phyloP scores from a whole-genome alignment of 2,329 filamentous ascomycete genomes.

The Fusarium paranaense region DNA sequence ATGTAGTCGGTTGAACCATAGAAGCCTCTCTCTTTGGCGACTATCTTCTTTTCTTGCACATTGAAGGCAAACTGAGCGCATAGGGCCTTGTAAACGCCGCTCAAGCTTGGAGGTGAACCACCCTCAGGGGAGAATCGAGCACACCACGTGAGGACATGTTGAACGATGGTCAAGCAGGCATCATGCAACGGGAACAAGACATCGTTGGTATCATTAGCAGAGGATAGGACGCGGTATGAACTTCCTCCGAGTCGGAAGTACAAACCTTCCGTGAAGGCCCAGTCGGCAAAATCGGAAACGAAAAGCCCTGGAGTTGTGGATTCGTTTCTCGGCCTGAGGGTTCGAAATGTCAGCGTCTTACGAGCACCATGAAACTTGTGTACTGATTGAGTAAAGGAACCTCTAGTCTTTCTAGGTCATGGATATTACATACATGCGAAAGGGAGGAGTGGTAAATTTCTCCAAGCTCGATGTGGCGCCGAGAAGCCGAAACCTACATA shows the following conservation, averaged over 20 bases:
- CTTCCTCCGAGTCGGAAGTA: neutral
- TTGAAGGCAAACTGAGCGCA: neutral
- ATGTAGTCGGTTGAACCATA: neutral
- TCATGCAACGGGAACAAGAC: conserved; percentile 1
- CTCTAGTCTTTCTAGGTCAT: neutral
- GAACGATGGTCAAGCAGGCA: neutral
- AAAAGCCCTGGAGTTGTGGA: neutral
- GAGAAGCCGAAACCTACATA: neutral
- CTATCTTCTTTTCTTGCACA: neutral
- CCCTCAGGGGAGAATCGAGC: neutral
- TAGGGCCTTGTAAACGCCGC: neutral
- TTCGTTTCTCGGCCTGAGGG: neutral
- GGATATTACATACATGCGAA: neutral
- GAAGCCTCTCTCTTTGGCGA: neutral
- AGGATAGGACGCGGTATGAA: neutral
- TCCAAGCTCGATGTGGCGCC: neutral
- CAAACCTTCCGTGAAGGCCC: conserved; percentile 1
- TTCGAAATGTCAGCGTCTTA: neutral
- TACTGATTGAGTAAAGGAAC: neutral
- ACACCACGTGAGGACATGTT: neutral
- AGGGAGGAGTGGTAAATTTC: neutral
- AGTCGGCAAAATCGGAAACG: neutral
- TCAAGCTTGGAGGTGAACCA: neutral
- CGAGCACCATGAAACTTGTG: neutral
- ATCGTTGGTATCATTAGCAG: neutral